Conservation (phyloP, 2,329 filamentous ascomycete species). For the Apiospora kogelbergensis region DNA sequence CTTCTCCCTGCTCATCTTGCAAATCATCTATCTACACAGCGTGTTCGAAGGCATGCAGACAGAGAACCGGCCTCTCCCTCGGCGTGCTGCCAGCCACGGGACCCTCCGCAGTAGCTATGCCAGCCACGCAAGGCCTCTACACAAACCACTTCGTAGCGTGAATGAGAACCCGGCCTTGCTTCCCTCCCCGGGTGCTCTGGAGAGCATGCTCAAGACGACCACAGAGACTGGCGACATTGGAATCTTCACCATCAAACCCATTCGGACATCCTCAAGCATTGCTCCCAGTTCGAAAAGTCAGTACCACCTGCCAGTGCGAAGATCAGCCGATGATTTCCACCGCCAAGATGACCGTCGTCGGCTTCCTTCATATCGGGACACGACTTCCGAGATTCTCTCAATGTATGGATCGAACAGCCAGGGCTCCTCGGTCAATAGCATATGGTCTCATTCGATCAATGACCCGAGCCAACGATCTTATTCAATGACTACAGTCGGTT, state of each 20-base stretch:
- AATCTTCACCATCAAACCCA: constrained; percentile 54
- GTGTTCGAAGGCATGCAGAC: neutral
- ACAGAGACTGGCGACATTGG: constrained; percentile 67
- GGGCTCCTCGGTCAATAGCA: constrained; percentile 44
- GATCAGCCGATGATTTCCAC: constrained; percentile 31
- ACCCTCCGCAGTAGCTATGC: constrained; percentile 25
- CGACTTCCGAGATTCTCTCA: constrained; percentile 55
- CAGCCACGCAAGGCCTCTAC: constrained; percentile 27
- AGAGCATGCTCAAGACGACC: constrained; percentile 65
- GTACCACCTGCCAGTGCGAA: constrained; percentile 25
- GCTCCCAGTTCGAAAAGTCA: constrained; percentile 21
- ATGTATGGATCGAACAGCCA: constrained; percentile 54
- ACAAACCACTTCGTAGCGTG: constrained; percentile 43
- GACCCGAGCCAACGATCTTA: constrained; percentile 49
- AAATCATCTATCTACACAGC: neutral
- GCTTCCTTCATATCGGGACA: constrained; percentile 51
- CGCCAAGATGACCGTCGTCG: constrained; percentile 42
- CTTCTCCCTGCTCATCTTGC: neutral
- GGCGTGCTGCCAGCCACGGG: constrained; percentile 32
- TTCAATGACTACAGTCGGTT: constrained; percentile 54
- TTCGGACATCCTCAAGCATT: constrained; percentile 25
- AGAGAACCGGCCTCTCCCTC: neutral
- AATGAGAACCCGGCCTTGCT: constrained; percentile 44
- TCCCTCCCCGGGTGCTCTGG: constrained; percentile 53
- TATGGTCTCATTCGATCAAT: constrained; percentile 42